These are phyloP conservation scores for Vaccinium corymbosum DNA, from an alignment of 148 eudicot species.

Conservation along the genomic window DNA sequence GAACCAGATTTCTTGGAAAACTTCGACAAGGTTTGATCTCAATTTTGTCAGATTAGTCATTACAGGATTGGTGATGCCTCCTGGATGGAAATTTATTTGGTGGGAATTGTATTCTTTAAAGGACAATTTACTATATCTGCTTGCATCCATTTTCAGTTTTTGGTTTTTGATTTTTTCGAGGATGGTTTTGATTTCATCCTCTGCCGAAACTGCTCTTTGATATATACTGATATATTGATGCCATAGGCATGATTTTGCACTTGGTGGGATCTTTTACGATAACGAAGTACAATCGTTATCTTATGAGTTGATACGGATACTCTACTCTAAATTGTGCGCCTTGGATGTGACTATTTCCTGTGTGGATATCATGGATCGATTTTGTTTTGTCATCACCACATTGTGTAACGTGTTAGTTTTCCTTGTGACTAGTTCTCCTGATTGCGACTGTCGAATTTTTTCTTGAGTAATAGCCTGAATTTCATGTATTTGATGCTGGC, in stretches of 20 bases:
- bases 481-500: neutral
- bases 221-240: neutral
- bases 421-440: neutral
- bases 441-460: neutral
- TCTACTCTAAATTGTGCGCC: neutral
- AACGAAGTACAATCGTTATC: neutral
- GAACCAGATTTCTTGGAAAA: neutral
- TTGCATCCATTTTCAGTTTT: neutral
- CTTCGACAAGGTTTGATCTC: constrained; percentile 2
- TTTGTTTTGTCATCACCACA: neutral
- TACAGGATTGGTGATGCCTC: neutral
- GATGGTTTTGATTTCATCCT: constrained; percentile 14
- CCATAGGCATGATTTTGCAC: neutral
- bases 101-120: neutral
- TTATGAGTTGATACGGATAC: neutral
- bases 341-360: neutral
- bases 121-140: neutral
- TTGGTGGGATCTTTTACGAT: neutral
- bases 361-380: neutral
- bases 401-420: neutral
- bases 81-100: neutral
- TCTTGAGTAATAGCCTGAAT: neutral
- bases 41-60: neutral
- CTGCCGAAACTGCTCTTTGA: neutral
- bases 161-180: neutral